phyloP scores from a whole-genome alignment of 768 basidiomycete species.

The Tremella yokohamensis region DNA sequence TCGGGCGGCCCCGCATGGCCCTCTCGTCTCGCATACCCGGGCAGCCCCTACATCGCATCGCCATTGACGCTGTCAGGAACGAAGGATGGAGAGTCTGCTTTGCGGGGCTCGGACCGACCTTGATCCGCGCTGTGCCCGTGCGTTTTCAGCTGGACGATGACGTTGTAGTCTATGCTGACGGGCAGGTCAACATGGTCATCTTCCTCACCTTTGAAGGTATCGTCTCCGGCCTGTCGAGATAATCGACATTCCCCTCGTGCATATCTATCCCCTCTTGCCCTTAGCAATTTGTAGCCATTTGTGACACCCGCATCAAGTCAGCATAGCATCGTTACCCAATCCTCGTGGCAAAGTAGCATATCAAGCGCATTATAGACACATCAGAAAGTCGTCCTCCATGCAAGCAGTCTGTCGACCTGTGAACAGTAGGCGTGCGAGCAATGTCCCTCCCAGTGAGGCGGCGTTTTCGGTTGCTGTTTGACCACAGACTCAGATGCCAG shows the following conservation, averaged over 20 bases:
- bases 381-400: too few relatives aligned
- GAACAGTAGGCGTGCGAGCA: too few relatives aligned
- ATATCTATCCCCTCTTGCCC: too few relatives aligned
- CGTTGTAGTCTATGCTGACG: background rate
- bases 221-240: constrained; percentile 33
- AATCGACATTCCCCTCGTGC: background rate
- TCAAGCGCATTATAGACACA: too few relatives aligned
- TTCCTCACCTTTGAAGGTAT: constrained; percentile 50
- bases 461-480: too few relatives aligned
- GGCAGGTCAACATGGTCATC: constrained; percentile 47
- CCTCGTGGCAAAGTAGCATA: too few relatives aligned
- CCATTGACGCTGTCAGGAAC: constrained; percentile 47
- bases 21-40: background rate
- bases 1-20: background rate
- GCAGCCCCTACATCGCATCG: constrained; percentile 12
- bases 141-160: constrained; percentile 10
- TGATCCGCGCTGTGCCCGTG: constrained; percentile 58
- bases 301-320: too few relatives aligned
- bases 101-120: constrained; percentile 70
- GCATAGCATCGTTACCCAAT: too few relatives aligned
- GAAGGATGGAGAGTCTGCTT: constrained; percentile 72
- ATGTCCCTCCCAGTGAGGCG: too few relatives aligned
- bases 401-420: too few relatives aligned
- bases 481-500: too few relatives aligned
- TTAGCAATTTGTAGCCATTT: too few relatives aligned